Evolutionary conservation across 441 rosid genomes (phyloP), one percentile per base, ranked within the genome.

Genomic region (Populus hybrid): DNA sequence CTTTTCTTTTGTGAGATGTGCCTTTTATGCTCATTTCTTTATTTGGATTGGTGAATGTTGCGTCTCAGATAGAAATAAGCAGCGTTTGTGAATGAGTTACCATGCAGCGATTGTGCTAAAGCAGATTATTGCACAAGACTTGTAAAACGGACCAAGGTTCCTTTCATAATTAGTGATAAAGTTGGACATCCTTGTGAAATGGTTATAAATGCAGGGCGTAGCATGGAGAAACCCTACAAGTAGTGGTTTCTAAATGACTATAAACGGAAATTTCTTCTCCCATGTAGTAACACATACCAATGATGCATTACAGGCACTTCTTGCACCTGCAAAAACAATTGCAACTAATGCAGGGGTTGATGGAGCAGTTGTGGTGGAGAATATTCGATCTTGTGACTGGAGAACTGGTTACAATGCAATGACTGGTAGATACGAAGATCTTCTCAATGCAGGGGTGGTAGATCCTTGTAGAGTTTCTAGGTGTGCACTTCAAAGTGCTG

Each of bases 401-500:
- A 81, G 86, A 87, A 81, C 68, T 9, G 99, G 95, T 70, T 92
- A 88, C 84, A 92, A 92, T 75, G 98, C 98, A 36, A 87, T 89
- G 95, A 87, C 88, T 3, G 91, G 89, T 63, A 84, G 73, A 67
- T 93, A 85, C 30, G 95, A 87, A 83, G 95, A 95, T 89, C 98
- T 95, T 77, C 73, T 91, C 21, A 66, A 70, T 35, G 88, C 85
- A 1, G 95, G 96, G 80, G 86, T 92, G 0, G 84, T 83, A 20
- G 95, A 93, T 84, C 95, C 97, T 70, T 90, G 96, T 73, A 84
- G 87, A 80, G 97, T 95, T 81, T n/a, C n/a, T n/a, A n/a, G n/a
- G n/a, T n/a, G n/a, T n/a, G n/a, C n/a, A n/a, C n/a, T n/a, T n/a
- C n/a, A n/a, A n/a, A n/a, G n/a, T n/a, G n/a, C n/a, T n/a, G n/a